phyloP scores from a whole-genome alignment of 2,329 filamentous ascomycete genomes.

The Arthrobotrys entomopaga region DNA sequence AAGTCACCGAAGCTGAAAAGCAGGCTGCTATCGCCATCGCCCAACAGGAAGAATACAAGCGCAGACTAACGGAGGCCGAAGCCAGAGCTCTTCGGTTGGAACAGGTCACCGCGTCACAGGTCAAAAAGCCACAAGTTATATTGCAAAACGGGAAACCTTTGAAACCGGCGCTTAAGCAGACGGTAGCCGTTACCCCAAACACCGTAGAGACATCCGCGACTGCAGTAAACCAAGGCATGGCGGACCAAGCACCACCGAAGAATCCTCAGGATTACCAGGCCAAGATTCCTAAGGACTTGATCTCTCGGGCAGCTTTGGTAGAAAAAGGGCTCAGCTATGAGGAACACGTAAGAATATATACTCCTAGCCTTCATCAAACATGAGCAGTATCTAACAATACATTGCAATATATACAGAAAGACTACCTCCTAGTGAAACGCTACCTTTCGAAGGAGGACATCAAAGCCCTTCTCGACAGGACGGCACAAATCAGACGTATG shows the following conservation, averaged over 20 bases:
- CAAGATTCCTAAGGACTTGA: slow-evolving; percentile 53
- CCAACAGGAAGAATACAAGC: slow-evolving; percentile 49
- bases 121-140: slow-evolving; percentile 52
- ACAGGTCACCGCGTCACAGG: slow-evolving; percentile 25
- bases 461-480: slow-evolving; percentile 52
- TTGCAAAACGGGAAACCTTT: slow-evolving; percentile 52
- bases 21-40: slow-evolving; percentile 54
- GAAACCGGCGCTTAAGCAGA: slow-evolving; percentile 52
- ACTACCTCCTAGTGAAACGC: slow-evolving; percentile 51
- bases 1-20: slow-evolving; percentile 54
- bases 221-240: slow-evolving; percentile 52
- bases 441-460: slow-evolving; percentile 55
- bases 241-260: slow-evolving; percentile 50
- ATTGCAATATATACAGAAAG: slow-evolving; percentile 31
- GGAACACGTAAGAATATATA: slow-evolving; percentile 43
- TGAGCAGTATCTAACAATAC: slow-evolving; percentile 6
- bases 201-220: slow-evolving; percentile 35
- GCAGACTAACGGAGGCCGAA: slow-evolving; percentile 46
- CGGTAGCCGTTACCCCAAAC: slow-evolving; percentile 45
- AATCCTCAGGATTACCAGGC: slow-evolving; percentile 54
- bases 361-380: not conserved
- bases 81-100: slow-evolving; percentile 50
- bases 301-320: slow-evolving; percentile 49
- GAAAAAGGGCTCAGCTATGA: slow-evolving; percentile 53
- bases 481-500: slow-evolving; percentile 55